Percentiles rank a stretch among this genome's conserved stretches.
Conservation (phyloP, 2,329 filamentous ascomycete genomes). For the Cercospora beticola region DNA sequence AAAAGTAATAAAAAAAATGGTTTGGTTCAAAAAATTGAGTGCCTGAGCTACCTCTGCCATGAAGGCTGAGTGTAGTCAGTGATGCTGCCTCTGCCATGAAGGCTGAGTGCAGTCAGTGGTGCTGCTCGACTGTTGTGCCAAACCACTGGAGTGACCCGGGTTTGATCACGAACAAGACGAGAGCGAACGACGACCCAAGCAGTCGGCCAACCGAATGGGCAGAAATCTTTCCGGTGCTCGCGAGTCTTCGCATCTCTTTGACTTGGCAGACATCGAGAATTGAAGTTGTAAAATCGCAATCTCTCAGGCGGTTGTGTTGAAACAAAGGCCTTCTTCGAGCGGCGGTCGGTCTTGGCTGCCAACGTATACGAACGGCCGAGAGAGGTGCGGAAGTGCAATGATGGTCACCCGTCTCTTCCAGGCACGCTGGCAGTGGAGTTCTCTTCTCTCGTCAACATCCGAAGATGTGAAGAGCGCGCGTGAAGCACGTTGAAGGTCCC, state of each 20-base stretch:
- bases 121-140: not conserved
- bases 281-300: not conserved
- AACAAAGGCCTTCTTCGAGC: not conserved
- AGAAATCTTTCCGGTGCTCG: not conserved
- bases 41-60: not conserved
- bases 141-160: not conserved
- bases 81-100: not conserved
- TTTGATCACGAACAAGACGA: not conserved
- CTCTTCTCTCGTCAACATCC: not conserved
- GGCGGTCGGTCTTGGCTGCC: not conserved
- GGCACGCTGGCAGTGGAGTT: not conserved
- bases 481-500: not conserved
- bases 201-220: not conserved
- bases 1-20: not conserved
- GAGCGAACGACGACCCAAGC: not conserved
- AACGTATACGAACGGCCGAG: not conserved
- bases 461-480: constrained; percentile 1
- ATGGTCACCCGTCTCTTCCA: not conserved
- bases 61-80: not conserved
- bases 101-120: not conserved
- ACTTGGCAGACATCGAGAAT: not conserved
- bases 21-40: constrained; percentile 3
- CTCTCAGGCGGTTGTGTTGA: not conserved
- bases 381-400: constrained; percentile 4
- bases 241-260: not conserved